Evolutionary conservation across 2,329 filamentous ascomycete species (phyloP).

Genomic region (Pseudogymnoascus sp.): DNA sequence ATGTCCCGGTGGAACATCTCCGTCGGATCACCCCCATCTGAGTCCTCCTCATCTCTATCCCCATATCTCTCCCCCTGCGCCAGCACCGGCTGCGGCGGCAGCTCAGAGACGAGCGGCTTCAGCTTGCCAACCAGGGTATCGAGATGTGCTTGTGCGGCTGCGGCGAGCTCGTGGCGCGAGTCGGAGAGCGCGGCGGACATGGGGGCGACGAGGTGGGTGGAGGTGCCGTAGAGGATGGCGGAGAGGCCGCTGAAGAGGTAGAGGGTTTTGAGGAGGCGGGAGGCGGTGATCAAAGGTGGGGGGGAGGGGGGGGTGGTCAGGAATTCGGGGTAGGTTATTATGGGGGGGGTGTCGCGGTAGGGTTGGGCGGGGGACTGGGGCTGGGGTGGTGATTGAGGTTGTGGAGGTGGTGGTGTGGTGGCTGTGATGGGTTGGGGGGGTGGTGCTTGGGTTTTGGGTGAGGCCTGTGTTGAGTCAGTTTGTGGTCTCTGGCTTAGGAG

Average conservation of each 20-base stretch:
- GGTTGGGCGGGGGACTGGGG: constrained; percentile 24
- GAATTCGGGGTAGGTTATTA: too few species aligned
- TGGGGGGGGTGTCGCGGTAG: too few species aligned
- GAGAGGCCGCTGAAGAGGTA: constrained; percentile 49
- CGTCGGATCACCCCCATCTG: constrained; percentile 51
- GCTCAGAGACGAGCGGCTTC: constrained; percentile 50
- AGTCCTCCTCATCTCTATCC: constrained; percentile 32
- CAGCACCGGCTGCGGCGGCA: constrained; percentile 38
- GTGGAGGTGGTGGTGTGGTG: constrained; percentile 39
- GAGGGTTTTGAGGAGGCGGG: constrained; percentile 49
- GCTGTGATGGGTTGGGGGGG: constrained; percentile 21
- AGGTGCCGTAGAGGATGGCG: constrained; percentile 60
- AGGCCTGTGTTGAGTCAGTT: constrained; percentile 14
- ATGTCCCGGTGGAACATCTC: constrained; percentile 77
- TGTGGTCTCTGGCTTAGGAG: background rate
- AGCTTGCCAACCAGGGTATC: constrained; percentile 42
- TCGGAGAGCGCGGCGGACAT: constrained; percentile 43
- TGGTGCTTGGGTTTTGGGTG: constrained; percentile 21
- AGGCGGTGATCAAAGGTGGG: constrained; percentile 53
- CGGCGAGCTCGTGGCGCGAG: constrained; percentile 43
- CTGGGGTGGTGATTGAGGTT: constrained; percentile 24
- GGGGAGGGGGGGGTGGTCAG: too few species aligned
- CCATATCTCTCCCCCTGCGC: constrained; percentile 30
- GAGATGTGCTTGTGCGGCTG: constrained; percentile 40
- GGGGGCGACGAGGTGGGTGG: constrained; percentile 57